A percentile compares a stretch with the other conserved stretches of the same genome.
Evolutionary conservation across 2,329 filamentous ascomycete species (phyloP).

Genomic region (Ophiognomonia clavigignenti-juglandacearum): DNA sequence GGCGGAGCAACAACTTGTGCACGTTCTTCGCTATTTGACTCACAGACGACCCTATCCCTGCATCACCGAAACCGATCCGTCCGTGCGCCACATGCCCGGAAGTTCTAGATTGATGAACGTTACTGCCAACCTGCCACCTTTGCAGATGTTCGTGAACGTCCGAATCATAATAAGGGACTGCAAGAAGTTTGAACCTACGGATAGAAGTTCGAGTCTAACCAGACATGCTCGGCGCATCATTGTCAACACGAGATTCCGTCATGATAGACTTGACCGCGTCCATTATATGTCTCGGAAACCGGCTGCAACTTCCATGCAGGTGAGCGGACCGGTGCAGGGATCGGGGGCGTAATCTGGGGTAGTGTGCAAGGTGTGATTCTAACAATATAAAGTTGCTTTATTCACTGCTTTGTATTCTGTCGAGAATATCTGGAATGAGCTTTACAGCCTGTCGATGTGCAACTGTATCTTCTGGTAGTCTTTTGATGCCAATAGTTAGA

Average conservation of each 20-base stretch:
- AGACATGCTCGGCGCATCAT: too few species aligned
- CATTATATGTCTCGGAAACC: not conserved
- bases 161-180: too few species aligned
- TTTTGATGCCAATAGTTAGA: too few species aligned
- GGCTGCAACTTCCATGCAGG: conserved; percentile 9
- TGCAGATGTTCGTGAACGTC: too few species aligned
- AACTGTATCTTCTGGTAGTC: too few species aligned
- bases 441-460: too few species aligned
- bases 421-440: not conserved
- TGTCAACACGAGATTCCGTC: too few species aligned
- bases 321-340: conserved; percentile 2
- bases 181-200: too few species aligned
- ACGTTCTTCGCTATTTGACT: conserved; percentile 1
- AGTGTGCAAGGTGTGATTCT: not conserved
- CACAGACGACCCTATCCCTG: conserved; percentile 7
- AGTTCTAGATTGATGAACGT: not conserved
- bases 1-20: not conserved
- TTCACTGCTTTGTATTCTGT: too few species aligned
- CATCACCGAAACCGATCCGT: conserved; percentile 10
- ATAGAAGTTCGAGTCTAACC: too few species aligned
- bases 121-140: too few species aligned
- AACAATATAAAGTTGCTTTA: not conserved
- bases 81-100: conserved; percentile 6
- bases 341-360: conserved; percentile 2
- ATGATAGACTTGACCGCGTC: too few species aligned